Percentiles rank a stretch among this genome's conserved stretches.
Conservation (phyloP, 164 flowering plant species). For the Dillenia turbinata region DNA sequence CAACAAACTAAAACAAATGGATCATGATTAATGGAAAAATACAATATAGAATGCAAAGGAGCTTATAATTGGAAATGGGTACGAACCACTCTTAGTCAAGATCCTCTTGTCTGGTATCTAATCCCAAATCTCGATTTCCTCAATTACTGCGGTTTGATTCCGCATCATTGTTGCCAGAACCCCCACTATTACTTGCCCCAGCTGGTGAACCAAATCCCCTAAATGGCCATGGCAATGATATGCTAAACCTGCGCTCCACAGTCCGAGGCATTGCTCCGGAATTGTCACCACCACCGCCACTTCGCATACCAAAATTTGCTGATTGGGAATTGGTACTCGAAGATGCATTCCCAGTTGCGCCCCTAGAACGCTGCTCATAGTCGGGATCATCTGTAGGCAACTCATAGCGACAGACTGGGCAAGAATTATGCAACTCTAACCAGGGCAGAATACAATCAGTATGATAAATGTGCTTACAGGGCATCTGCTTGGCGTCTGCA, state of each 20-base stretch:
- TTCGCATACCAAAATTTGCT: conserved; percentile 4
- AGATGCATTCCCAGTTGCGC: conserved; percentile 2
- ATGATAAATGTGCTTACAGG: conserved; percentile 85
- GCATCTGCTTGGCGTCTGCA: conserved; percentile 68
- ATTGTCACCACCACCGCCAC: conserved; percentile 16
- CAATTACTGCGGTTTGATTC: conserved; percentile 20
- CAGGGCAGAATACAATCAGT: conserved; percentile 81
- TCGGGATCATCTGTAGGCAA: conserved; percentile 89
- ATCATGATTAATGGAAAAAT: too few relatives aligned
- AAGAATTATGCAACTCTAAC: conserved; percentile 85
- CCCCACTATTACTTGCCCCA: conserved; percentile 36
- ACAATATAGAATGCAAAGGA: neutral
- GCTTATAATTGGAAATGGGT: neutral
- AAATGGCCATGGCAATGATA: conserved; percentile 57
- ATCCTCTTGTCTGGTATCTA: conserved; percentile 46
- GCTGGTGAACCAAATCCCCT: conserved; percentile 37
- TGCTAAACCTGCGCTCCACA: conserved; percentile 50
- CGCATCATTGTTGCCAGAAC: conserved; percentile 21
- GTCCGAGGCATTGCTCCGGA: conserved; percentile 16
- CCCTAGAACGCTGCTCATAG: conserved; percentile 44
- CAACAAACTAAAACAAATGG: too few relatives aligned
- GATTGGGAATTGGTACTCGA: neutral
- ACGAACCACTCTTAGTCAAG: conserved; percentile 39
- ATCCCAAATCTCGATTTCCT: conserved; percentile 21
- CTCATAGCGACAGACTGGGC: conserved; percentile 90